phyloP scores from a whole-genome alignment of 192 early-diverging fungal species.

The Spizellomyces punctatus region DNA sequence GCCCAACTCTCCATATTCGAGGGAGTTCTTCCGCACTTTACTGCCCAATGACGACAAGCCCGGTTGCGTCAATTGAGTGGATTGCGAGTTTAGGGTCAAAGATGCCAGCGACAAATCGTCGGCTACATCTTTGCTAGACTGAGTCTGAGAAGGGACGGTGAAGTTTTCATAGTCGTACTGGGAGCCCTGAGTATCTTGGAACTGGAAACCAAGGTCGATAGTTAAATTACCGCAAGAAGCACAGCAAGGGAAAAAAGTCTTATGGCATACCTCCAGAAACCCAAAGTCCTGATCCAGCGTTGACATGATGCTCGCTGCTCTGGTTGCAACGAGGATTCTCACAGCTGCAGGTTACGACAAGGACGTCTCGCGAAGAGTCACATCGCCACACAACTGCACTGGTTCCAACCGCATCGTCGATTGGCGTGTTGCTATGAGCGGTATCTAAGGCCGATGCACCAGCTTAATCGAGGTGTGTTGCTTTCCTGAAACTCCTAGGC shows the following conservation, averaged over 20 bases:
- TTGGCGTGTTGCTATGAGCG: too few species aligned
- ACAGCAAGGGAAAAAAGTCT: background rate
- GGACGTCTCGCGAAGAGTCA: too few species aligned
- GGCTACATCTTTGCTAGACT: constrained; percentile 46
- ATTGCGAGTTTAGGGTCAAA: constrained; percentile 43
- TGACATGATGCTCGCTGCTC: too few species aligned
- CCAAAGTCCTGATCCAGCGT: constrained; percentile 21
- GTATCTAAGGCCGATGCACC: too few species aligned
- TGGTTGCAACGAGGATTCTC: too few species aligned
- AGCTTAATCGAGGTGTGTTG: too few species aligned
- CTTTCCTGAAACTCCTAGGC: too few species aligned
- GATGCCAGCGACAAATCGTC: constrained; percentile 52
- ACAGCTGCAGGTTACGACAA: too few species aligned
- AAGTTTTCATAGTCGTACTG: constrained; percentile 71
- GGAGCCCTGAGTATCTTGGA: constrained; percentile 61
- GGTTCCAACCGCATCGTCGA: too few species aligned
- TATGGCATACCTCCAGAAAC: constrained; percentile 28
- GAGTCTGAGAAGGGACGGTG: constrained; percentile 48
- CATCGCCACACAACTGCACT: too few species aligned
- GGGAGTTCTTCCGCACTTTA: constrained; percentile 15
- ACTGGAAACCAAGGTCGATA: constrained; percentile 8
- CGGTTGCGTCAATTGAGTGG: constrained; percentile 34
- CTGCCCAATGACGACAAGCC: background rate
- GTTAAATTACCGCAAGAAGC: background rate
- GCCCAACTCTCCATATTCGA: constrained; percentile 53